These are phyloP conservation scores for Metschnikowia lachancei DNA, from an alignment of 805 yeast species.

Conservation along the genomic window DNA sequence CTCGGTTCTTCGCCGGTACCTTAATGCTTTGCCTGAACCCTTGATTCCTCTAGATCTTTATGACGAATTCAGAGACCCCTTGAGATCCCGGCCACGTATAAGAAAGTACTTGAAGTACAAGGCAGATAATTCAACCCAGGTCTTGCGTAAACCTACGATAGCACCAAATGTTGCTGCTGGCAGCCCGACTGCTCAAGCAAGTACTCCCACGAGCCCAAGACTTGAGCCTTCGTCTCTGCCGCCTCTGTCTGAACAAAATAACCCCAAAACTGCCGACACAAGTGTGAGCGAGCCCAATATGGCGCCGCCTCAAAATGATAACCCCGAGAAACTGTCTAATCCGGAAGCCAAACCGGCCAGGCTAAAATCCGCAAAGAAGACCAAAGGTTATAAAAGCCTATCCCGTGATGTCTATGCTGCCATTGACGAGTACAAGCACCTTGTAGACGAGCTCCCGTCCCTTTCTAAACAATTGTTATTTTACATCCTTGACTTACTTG, in stretches of 20 bases:
- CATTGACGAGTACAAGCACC: constrained; percentile 62
- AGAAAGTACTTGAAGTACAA: constrained; percentile 63
- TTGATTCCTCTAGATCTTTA: constrained; percentile 76
- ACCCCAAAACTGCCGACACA: not conserved
- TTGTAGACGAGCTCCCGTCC: constrained; percentile 71
- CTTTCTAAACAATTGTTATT: constrained; percentile 77
- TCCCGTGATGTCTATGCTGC: constrained; percentile 66
- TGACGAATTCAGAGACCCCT: constrained; percentile 74
- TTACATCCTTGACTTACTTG: constrained; percentile 80
- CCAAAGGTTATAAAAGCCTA: constrained; percentile 53
- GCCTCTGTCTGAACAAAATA: not conserved
- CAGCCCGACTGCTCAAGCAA: not conserved
- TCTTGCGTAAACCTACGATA: not conserved
- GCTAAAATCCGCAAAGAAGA: constrained; percentile 26
- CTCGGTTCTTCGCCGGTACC: constrained; percentile 76
- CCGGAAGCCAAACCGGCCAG: not conserved
- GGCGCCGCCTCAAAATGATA: not conserved
- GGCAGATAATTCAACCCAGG: constrained; percentile 36
- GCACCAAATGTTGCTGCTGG: not conserved
- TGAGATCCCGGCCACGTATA: constrained; percentile 60
- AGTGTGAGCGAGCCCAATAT: not conserved
- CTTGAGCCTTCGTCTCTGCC: not conserved
- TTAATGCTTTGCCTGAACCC: constrained; percentile 90
- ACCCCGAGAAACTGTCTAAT: not conserved
- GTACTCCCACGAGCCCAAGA: not conserved